Evolutionary conservation across 169 alveolate species (phyloP).

Genomic region (Pseudocohnilembus persalinus): DNA sequence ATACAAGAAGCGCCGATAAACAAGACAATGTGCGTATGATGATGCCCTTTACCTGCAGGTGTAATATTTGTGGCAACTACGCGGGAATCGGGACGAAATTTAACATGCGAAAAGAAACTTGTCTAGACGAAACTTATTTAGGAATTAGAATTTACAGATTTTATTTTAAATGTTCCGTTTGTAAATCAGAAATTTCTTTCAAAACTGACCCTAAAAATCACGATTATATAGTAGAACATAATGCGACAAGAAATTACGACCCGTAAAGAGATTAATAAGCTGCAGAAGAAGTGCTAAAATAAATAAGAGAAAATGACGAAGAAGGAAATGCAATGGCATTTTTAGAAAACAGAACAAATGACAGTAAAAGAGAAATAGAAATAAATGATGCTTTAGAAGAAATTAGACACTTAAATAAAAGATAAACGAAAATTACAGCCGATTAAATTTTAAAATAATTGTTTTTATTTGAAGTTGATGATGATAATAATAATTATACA

Average conservation of each 20-base stretch:
- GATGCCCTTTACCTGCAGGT: slow-evolving; percentile 83
- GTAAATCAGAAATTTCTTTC: slow-evolving; percentile 95
- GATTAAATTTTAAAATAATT: slow-evolving; percentile 55
- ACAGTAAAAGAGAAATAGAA: slow-evolving; percentile 85
- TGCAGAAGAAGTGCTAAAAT: slow-evolving; percentile 77
- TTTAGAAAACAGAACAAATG: slow-evolving; percentile 84
- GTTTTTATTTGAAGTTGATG: slow-evolving; percentile 45
- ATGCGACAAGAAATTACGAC: slow-evolving; percentile 86
- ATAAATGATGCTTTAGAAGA: slow-evolving; percentile 83
- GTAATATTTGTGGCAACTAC: slow-evolving; percentile 96
- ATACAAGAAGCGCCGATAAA: slow-evolving; percentile 84
- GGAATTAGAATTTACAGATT: slow-evolving; percentile 97
- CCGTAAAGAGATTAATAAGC: slow-evolving; percentile 80
- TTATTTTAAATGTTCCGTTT: slow-evolving; percentile 96
- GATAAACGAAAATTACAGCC: slow-evolving; percentile 67
- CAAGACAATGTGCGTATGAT: slow-evolving; percentile 97
- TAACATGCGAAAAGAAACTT: slow-evolving; percentile 93
- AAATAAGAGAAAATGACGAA: slow-evolving; percentile 75
- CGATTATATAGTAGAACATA: slow-evolving; percentile 84
- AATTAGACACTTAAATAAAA: slow-evolving; percentile 74
- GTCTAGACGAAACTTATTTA: slow-evolving; percentile 93
- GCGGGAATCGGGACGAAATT: slow-evolving; percentile 99
- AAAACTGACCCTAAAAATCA: slow-evolving; percentile 91
- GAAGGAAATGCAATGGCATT: slow-evolving; percentile 84
- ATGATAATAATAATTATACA: slow-evolving; percentile 28